These are phyloP conservation scores for Nadsonia fulvescens DNA, from an alignment of 805 yeast genomes.

Conservation along the genomic window DNA sequence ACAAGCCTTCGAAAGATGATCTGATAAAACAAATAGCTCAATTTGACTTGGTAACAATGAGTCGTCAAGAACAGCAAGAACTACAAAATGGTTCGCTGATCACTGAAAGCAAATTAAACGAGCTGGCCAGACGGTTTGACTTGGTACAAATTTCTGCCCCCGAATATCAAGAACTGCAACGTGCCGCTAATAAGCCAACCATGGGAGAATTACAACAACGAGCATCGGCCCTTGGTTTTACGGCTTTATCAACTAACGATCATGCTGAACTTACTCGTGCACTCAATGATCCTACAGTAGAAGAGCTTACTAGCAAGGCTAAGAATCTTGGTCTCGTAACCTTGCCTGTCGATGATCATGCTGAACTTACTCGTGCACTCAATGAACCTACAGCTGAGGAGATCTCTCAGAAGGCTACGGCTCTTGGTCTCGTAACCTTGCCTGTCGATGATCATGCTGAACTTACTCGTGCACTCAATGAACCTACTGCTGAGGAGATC, in stretches of 20 bases:
- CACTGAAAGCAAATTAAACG: too few species aligned
- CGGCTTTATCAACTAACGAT: constrained; percentile 18
- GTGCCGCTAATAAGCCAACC: constrained; percentile 7
- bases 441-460: constrained; percentile 9
- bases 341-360: constrained; percentile 11
- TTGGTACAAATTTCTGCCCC: too few species aligned
- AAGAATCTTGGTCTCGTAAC: constrained; percentile 10
- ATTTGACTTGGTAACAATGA: too few species aligned
- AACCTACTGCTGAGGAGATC: constrained; percentile 9
- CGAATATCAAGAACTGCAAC: constrained; percentile 15
- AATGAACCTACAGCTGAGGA: constrained; percentile 7
- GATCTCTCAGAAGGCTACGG: constrained; percentile 11
- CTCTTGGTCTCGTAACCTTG: constrained; percentile 11
- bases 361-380: constrained; percentile 5
- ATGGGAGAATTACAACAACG: constrained; percentile 9
- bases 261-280: constrained; percentile 12
- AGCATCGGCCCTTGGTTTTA: constrained; percentile 16
- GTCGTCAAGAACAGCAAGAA: too few species aligned
- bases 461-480: constrained; percentile 3
- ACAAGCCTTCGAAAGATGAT: too few species aligned
- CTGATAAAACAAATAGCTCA: too few species aligned
- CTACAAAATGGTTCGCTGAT: too few species aligned
- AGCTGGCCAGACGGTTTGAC: too few species aligned
- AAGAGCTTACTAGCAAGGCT: constrained; percentile 10
- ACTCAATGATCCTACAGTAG: constrained; percentile 10